Percentiles rank a stretch among this genome's conserved stretches.
phyloP scores from a whole-genome alignment of 352 stramenopile genomes.

The Elongisporangium undulatum region DNA sequence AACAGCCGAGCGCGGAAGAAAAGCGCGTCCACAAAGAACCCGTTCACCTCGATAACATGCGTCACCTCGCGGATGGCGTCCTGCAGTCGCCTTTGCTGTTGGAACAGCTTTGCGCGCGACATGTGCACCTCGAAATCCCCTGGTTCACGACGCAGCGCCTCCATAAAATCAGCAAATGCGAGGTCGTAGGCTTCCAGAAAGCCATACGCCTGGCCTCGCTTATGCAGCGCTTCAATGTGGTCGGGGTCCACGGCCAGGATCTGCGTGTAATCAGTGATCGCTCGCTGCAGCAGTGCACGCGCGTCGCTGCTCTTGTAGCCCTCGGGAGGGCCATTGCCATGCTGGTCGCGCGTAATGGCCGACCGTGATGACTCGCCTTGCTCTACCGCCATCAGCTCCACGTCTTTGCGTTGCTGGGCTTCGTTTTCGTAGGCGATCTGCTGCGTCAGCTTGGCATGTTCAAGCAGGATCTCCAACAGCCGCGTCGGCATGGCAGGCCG shows the following conservation, averaged over 20 bases:
- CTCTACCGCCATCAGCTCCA: conserved; percentile 37
- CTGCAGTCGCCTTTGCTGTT: conserved; percentile 31
- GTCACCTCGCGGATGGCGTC: conserved; percentile 53
- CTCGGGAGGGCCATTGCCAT: conserved; percentile 12
- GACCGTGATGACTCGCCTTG: conserved; percentile 19
- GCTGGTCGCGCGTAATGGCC: conserved; percentile 2
- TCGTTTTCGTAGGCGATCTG: conserved; percentile 51
- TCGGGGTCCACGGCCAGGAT: conserved; percentile 39
- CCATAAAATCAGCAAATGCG: conserved; percentile 48
- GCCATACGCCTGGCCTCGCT: conserved; percentile 41
- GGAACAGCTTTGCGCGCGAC: conserved; percentile 43
- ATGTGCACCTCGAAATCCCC: conserved; percentile 63
- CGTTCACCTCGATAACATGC: conserved; percentile 44
- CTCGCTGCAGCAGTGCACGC: conserved; percentile 35
- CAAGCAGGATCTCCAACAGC: conserved; percentile 51
- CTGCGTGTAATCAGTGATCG: conserved; percentile 56
- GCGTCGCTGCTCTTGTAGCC: conserved; percentile 29
- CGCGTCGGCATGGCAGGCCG: conserved; percentile 10
- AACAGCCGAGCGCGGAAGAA: conserved; percentile 57
- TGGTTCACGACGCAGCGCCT: conserved; percentile 34
- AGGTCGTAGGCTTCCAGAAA: conserved; percentile 47
- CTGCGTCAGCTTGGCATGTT: conserved; percentile 51
- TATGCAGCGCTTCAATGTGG: conserved; percentile 35
- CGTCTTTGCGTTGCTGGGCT: conserved; percentile 35
- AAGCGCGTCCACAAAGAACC: conserved; percentile 71